Base-by-base conservation (phyloP, 805 yeast genomes). In the Ogataea ganodermae region DNA sequence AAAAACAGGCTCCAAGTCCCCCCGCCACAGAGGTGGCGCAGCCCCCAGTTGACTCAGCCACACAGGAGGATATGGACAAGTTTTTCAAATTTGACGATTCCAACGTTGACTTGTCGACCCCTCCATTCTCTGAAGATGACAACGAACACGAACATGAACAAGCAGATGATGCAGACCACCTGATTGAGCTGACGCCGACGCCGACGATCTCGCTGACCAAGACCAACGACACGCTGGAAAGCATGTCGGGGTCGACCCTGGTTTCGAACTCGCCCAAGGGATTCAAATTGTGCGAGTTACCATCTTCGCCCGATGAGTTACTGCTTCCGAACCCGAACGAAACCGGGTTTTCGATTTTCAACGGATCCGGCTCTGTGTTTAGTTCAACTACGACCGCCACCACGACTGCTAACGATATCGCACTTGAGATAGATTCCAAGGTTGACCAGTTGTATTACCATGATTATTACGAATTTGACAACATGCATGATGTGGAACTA, bases 151-250 rank as follows among this genome's bases (percentile, higher is more conserved):
- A 26, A 14, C 45, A 33, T 33, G 36, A 17, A n/a, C 21, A 14
- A n/a, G 31, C 33, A 8, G 17, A 20, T 22, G 49, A 35, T 8
- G 27, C 24, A 10, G 51, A 47, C 32, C 51, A 47, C 20, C 36
- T 47, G 35, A 48, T 47, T 26, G 67, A 63, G 45, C 45, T 61
- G 41, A 44, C 57, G 5, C 59, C 65, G 13, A 56, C 63, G 21
- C 53, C 53, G 17, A 42, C 56, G 7, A 52, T 52, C 14, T 58
- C 65, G 39, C 54, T 61, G 22, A 59, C 53, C 12, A 58, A 55
- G 36, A 62, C 67, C 1, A 62, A 60, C 48, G 67, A 62, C 22
- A 61, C 66, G 1, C 30, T 58, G 16, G 66, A 62, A 28, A 54
- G 65, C 17, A 42, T 57, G 27, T 49, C 50, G 18, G 59, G 63